A percentile compares a stretch with the other conserved stretches of the same genome.
phyloP scores from a whole-genome alignment of 2,329 filamentous ascomycete genomes.

The Neofusicoccum laricinum region DNA sequence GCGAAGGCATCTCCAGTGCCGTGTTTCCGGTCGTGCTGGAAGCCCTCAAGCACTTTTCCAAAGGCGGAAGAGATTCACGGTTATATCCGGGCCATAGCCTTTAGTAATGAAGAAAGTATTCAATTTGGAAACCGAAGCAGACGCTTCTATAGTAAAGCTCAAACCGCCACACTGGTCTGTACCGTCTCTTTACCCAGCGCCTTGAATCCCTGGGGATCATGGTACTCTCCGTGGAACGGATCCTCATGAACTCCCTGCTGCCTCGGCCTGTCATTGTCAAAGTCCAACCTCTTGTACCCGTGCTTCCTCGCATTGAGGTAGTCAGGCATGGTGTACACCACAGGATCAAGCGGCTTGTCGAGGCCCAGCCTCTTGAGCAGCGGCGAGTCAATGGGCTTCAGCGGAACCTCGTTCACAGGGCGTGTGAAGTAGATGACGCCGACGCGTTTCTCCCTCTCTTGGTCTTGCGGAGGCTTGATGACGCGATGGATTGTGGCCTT shows the following conservation, averaged over 20 bases:
- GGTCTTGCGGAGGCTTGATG: conserved; percentile 42
- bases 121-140: too few species aligned
- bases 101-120: too few species aligned
- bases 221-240: not conserved
- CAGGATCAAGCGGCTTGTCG: not conserved
- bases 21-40: too few species aligned
- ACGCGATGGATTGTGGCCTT: conserved; percentile 47
- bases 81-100: too few species aligned
- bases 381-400: not conserved
- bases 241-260: not conserved
- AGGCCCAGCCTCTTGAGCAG: not conserved
- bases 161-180: not conserved
- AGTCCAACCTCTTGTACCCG: not conserved
- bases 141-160: not conserved
- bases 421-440: conserved; percentile 28
- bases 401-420: not conserved
- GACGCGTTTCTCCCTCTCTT: conserved; percentile 33
- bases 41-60: too few species aligned
- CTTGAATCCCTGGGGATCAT: not conserved
- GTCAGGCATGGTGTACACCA: not conserved
- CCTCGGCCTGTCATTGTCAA: conserved; percentile 2
- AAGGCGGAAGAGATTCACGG: too few species aligned
- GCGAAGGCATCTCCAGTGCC: too few species aligned
- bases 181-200: not conserved
- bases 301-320: not conserved